Base-by-base conservation (phyloP, 2,329 filamentous ascomycete species). In the Diplocarpon mali region DNA sequence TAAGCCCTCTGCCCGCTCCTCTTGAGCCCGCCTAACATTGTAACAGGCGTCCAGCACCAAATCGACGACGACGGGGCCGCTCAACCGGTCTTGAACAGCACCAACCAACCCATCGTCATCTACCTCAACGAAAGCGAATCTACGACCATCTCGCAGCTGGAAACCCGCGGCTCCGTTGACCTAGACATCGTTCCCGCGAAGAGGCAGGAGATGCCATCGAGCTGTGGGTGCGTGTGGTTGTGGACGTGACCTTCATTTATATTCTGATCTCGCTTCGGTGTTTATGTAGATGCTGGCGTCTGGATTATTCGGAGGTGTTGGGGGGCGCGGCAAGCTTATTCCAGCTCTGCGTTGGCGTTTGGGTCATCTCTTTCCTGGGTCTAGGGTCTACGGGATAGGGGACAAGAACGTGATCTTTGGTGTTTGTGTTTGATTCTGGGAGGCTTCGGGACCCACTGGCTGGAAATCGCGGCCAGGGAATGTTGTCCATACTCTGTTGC, bases 41-140 rank as follows among this genome's bases (percentile, higher is more conserved):
- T 17, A 14, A 13, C 12, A 46, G 46, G 49, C 44, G 70, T 81
- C 55, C 73, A 80, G 57, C 80, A 81, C 69, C 66, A 73, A 49
- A 67, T 83, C 11, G 63, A 76, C 44, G 62, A 71, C 38, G 66
- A 77, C 50, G 71, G 72, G 62, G 20, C 48, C 53, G 45, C 52
- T 10, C 28, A 36, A 12, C 42, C 50, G 3, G 28, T 45, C 12
- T 35, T 57, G n/a, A 57, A 60, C 36, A 51, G 45, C 20, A 57
- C 53, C 17, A 50, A 47, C 12, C 49, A 57, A 39, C 51, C 53
- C 1, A 42, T 51, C 14, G 56, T 47, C 3, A 42, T 62, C 8
- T 56, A 55, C 20, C 40, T 62, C 5, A 58, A 58, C 31, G 59
- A 62, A 45, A 60, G 54, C 3, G 49, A 54, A 14, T 51, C 57